Percentiles rank a stretch among this genome's conserved stretches.
Conservation (phyloP, 108 stramenopile species). For the Thalassiosira profunda region DNA sequence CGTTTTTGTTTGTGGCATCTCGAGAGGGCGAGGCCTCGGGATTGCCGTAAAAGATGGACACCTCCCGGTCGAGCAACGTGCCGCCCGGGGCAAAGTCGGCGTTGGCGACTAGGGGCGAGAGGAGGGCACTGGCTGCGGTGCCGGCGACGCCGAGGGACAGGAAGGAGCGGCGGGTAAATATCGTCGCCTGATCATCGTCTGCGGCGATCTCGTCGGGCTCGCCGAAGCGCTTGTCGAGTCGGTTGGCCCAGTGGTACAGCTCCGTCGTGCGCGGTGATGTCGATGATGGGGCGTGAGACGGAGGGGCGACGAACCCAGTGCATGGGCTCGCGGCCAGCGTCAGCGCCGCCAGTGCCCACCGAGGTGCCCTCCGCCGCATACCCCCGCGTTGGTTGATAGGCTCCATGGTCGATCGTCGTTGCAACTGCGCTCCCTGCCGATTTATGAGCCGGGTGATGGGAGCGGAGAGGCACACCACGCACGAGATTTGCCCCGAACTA, state of each 20-base stretch:
- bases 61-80: constrained; percentile 75
- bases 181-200: background rate
- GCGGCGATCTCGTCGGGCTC: background rate
- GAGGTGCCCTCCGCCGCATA: too few relatives aligned
- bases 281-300: background rate
- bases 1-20: constrained; percentile 72
- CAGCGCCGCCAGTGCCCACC: too few relatives aligned
- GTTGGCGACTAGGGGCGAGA: constrained; percentile 19
- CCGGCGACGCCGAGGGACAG: constrained; percentile 21
- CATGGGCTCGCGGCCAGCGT: too few relatives aligned
- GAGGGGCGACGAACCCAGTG: constrained; percentile 4
- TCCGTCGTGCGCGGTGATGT: constrained; percentile 4
- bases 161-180: constrained; percentile 19
- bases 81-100: constrained; percentile 80
- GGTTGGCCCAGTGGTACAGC: constrained; percentile 24
- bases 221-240: constrained; percentile 5
- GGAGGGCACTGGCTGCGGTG: constrained; percentile 5
- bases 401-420: too few relatives aligned
- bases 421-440: too few relatives aligned
- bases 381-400: too few relatives aligned
- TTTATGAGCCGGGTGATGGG: too few relatives aligned
- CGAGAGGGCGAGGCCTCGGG: constrained; percentile 65
- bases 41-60: constrained; percentile 70
- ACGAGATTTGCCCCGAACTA: too few relatives aligned
- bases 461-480: too few relatives aligned